Evolutionary conservation across 805 yeast genomes (phyloP), one percentile per base, ranked within the genome.

Genomic region (Starmerella sirachaensis): DNA sequence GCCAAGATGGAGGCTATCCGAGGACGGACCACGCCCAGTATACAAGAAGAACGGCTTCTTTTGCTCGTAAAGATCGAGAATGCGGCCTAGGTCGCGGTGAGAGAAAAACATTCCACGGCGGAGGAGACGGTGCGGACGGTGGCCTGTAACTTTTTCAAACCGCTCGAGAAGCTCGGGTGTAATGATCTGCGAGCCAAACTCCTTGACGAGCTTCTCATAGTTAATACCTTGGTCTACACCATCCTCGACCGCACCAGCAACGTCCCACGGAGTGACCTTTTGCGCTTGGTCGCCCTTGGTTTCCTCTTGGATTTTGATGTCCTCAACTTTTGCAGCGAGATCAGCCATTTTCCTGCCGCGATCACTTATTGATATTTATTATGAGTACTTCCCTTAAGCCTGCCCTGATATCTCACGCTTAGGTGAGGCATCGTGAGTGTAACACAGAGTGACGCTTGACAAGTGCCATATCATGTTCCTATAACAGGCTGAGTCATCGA

Each of bases 11-110:
- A 91, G 78, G 16, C 91, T 78, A 51, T 79, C 94, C 29, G 86
- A 74, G 1, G 94, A 81, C 25, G 98, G 97, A 5, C 98, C 98
- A 59, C 98, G 74, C 27, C 98, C 98, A 12, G 98, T 91, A 59
- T 91, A 91, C 45, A 91, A 64, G 65, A 88, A 91, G 61, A 91
- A 91, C 21, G 86, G 94, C 62, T 91, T 84, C 16, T 94, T 94
- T 55, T 80, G 82, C 63, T 91, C 97, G 59, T 91, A 84, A 50
- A 85, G 61, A 56, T 82, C 93, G 55, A 88, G 68, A 54, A 88
- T 91, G 52, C 64, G 72, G 53, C 57, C 61, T 34, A 64, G 45
- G 39, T 64, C 68, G 25, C 98, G 72, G 60, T 86, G 95, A 23
- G 88, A 76, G 61, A 88, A 91, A 62, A 91, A 91, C 48, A 83